phyloP scores from a whole-genome alignment of 495 filamentous ascomycete species.

The Astrothelium macrocarpum region DNA sequence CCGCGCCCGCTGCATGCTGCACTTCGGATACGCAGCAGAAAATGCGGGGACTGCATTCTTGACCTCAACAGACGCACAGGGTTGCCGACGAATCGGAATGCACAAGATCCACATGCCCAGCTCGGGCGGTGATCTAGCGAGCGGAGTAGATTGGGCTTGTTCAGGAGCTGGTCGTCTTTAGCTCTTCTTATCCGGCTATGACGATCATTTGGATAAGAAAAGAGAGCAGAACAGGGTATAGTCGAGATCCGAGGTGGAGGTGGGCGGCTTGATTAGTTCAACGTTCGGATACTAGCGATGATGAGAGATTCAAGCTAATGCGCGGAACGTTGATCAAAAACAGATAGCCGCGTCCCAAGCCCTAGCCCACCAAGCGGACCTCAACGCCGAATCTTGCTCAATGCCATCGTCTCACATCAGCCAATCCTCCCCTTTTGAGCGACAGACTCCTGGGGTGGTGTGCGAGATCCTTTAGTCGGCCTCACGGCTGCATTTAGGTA shows the following conservation, averaged over 20 bases:
- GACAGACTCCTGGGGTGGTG: background rate
- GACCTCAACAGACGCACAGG: background rate
- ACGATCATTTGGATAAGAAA: background rate
- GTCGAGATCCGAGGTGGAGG: background rate
- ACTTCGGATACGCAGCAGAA: conserved; percentile 5
- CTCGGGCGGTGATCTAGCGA: background rate
- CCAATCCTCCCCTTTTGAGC: background rate
- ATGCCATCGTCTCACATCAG: background rate
- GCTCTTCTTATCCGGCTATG: background rate
- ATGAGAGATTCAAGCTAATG: conserved; percentile 5
- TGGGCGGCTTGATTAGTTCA: background rate
- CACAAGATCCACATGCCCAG: background rate
- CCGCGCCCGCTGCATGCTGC: conserved; percentile 1
- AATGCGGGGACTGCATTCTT: background rate
- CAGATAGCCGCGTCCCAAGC: background rate
- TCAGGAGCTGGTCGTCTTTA: background rate
- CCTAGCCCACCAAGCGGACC: background rate
- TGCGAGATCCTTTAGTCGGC: background rate
- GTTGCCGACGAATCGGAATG: background rate
- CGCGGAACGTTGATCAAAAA: background rate
- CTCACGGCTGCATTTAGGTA: background rate
- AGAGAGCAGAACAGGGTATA: background rate
- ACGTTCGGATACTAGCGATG: conserved; percentile 5
- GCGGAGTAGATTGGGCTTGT: background rate
- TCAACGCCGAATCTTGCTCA: background rate